Evolutionary conservation across 495 filamentous ascomycete species (phyloP), one percentile per base, ranked within the genome.

Genomic region (Podospora pseudoanserina): DNA sequence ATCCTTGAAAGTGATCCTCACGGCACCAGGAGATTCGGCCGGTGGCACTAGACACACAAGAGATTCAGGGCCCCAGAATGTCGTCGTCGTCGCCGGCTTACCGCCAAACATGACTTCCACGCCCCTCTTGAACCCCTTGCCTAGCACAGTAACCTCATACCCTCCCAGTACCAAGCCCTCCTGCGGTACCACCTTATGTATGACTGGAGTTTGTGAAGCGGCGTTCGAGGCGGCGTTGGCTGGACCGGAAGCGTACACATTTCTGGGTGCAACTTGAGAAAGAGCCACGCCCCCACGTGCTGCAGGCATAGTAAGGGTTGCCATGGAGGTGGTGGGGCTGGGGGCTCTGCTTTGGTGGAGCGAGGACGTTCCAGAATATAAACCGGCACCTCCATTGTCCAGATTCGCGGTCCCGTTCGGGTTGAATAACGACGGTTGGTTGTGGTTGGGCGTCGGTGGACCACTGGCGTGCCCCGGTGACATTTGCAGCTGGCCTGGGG

Each of bases 71-170:
- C 91, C 91, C 89, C 92, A 96, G 72, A 84, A 96, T 1, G 90
- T 92, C 13, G 91, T 94, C 11, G 90, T 91, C 1, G 88, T 90
- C 11, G 94, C 94, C 44, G 87, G 82, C 4, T 83, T 84, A 58
- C 92, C 88, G 19, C 93, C 94, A 77, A 97, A 97, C 72, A 93
- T 89, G 67, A 97, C 92, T 65, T 92, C 90, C 73, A 94, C 86
- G 5, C 91, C 92, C 59, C 89, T 86, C 49, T 86, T 87, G 71
- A 97, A 97, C 23, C 88, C 88, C 71, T 86, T 89, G 5, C 94
- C 94, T 28, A 94, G 80, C 65, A 94, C 83, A 0, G 91, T 92
- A 15, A 97, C 92, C 72, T 97, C 93, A 39, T 91, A 90, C 15
- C 93, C 92, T 66, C 94, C 94, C 27, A 84, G 84, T 56, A 88